Conservation (phyloP, 1,284 basidiomycete species). For the Termitomyces sp. region DNA sequence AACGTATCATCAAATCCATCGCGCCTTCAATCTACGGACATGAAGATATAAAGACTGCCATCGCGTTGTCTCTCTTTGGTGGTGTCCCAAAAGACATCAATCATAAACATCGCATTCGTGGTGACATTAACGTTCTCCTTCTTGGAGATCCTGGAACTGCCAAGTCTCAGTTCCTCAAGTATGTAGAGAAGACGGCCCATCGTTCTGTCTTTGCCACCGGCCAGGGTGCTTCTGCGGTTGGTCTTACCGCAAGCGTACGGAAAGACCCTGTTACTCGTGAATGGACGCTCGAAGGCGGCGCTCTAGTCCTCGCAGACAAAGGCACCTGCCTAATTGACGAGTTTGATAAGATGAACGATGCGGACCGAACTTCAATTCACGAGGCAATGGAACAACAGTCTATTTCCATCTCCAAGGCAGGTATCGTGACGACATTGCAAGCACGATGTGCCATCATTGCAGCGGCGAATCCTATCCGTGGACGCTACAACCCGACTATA, state of each 20-base stretch:
- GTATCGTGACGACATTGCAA: constrained; percentile 95
- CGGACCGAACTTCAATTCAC: constrained; percentile 95
- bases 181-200: constrained; percentile 97
- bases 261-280: constrained; percentile 97
- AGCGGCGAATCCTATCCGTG: constrained; percentile 95
- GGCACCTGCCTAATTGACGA: constrained; percentile 99
- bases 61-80: constrained; percentile 92
- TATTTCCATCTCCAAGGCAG: constrained; percentile 99
- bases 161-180: constrained; percentile 99
- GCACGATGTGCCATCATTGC: constrained; percentile 97
- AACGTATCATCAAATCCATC: constrained; percentile 97
- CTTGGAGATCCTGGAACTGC: constrained; percentile 98
- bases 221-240: constrained; percentile 96
- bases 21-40: constrained; percentile 99
- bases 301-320: constrained; percentile 96
- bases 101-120: constrained; percentile 93
- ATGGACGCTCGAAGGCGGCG: constrained; percentile 98
- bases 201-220: constrained; percentile 98
- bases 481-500: constrained; percentile 95
- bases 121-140: constrained; percentile 95
- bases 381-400: constrained; percentile 99
- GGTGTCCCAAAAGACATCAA: constrained; percentile 96
- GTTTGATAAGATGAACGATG: constrained; percentile 99
- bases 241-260: constrained; percentile 96
- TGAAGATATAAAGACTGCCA: constrained; percentile 97